Evolutionary conservation across 441 rosid genomes (phyloP).

Genomic region (Aquilaria agallochum): DNA sequence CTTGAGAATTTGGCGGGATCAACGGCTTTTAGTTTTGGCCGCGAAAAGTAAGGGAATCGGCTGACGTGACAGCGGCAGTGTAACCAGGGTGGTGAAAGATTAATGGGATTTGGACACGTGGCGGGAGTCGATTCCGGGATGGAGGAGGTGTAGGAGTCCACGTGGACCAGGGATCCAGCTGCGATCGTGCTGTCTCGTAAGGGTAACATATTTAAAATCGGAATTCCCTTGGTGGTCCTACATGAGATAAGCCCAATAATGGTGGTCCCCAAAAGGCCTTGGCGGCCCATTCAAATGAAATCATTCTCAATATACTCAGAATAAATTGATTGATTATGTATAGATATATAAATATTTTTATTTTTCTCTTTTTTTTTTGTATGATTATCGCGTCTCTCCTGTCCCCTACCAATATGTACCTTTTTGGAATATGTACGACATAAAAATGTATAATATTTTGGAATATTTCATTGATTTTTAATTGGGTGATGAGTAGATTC

Average conservation of each 20-base stretch:
- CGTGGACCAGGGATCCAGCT: constrained; percentile 31
- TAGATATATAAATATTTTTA: too few species aligned
- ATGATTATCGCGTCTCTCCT: too few species aligned
- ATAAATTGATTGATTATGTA: too few species aligned
- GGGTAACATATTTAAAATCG: not conserved
- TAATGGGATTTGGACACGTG: constrained; percentile 17
- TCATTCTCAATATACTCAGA: too few species aligned
- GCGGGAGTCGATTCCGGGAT: not conserved
- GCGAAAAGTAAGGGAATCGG: not conserved
- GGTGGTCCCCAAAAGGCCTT: not conserved
- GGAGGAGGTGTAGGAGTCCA: constrained; percentile 2
- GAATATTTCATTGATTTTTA: too few species aligned
- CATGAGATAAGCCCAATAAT: constrained; percentile 2
- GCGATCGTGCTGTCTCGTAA: constrained; percentile 8
- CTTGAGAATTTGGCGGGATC: constrained; percentile 26
- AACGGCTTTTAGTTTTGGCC: constrained; percentile 30
- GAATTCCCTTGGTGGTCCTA: constrained; percentile 9
- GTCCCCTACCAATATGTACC: too few species aligned
- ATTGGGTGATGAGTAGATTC: too few species aligned
- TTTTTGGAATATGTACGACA: too few species aligned
- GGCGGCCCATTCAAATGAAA: constrained; percentile 6
- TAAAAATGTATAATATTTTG: too few species aligned
- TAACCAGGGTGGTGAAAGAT: not conserved
- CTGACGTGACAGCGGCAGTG: not conserved
- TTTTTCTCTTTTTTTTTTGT: too few species aligned